Percentiles rank a stretch among this genome's conserved stretches.
These are phyloP conservation scores for Naegleria gruberi DNA, from an alignment of 208 protist species.

Conservation along the genomic window DNA sequence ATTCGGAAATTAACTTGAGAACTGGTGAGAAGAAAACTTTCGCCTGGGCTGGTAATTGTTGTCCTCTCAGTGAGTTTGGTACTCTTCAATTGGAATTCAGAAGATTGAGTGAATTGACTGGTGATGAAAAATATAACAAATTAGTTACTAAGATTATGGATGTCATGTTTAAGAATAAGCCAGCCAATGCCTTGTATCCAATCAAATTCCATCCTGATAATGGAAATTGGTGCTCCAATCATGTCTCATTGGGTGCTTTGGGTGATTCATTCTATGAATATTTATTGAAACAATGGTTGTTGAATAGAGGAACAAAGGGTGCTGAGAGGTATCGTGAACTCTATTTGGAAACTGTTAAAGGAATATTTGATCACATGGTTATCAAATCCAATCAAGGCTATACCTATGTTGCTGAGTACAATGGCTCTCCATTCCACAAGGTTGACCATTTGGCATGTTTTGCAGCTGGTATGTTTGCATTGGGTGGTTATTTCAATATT, in stretches of 20 bases:
- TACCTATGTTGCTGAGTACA: not conserved
- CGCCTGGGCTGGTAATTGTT: constrained; percentile 12
- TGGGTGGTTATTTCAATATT: constrained; percentile 4
- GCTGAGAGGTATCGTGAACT: constrained; percentile 15
- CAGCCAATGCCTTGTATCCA: constrained; percentile 31
- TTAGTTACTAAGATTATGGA: constrained; percentile 22
- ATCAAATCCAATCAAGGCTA: not conserved
- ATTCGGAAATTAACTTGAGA: not conserved
- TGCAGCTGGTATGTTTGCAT: constrained; percentile 34
- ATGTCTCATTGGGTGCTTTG: constrained; percentile 45
- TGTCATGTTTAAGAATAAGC: constrained; percentile 12
- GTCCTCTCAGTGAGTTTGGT: constrained; percentile 47
- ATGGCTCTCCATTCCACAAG: not conserved
- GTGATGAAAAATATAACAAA: constrained; percentile 30
- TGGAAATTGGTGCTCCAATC: not conserved
- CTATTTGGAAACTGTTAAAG: constrained; percentile 20
- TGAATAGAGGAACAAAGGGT: constrained; percentile 28
- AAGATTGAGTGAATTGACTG: constrained; percentile 47
- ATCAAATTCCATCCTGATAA: not conserved
- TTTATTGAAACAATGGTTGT: constrained; percentile 45
- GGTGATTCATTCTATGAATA: constrained; percentile 61
- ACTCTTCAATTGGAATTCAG: constrained; percentile 64
- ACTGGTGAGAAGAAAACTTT: not conserved
- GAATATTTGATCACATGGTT: not conserved
- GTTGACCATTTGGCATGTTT: constrained; percentile 35